Evolutionary conservation across 352 stramenopile genomes (phyloP).

Genomic region (Phytophthora crassamura): DNA sequence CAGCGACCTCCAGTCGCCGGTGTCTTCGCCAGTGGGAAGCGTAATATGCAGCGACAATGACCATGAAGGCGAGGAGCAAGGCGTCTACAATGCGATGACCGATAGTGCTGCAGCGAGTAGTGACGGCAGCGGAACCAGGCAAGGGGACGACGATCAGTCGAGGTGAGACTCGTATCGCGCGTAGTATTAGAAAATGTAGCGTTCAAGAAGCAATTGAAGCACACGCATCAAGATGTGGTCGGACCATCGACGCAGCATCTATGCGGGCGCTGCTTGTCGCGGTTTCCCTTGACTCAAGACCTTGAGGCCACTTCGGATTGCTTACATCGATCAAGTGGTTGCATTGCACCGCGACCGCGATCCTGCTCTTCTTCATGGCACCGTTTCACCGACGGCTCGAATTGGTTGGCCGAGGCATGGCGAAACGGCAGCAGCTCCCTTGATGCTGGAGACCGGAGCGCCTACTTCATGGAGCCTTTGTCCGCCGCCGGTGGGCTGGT

Average conservation of each 20-base stretch:
- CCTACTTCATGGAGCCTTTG: slow-evolving; percentile 37
- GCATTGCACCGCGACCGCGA: too few relatives aligned
- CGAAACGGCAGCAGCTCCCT: slow-evolving; percentile 15
- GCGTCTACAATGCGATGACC: slow-evolving; percentile 6
- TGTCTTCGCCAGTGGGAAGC: neutral
- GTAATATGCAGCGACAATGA: neutral
- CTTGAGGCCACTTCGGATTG: too few relatives aligned
- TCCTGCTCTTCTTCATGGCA: neutral
- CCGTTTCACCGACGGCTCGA: slow-evolving; percentile 13
- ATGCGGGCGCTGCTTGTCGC: too few relatives aligned
- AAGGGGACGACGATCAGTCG: neutral
- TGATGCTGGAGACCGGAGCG: neutral
- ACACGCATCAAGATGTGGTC: too few relatives aligned
- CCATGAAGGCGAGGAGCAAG: too few relatives aligned
- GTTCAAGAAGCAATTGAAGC: too few relatives aligned
- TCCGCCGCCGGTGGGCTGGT: slow-evolving; percentile 10
- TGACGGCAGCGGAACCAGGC: too few relatives aligned
- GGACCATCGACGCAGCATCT: too few relatives aligned
- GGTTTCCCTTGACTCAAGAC: too few relatives aligned
- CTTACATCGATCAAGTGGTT: too few relatives aligned
- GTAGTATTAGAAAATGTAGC: too few relatives aligned
- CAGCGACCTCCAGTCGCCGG: slow-evolving; percentile 15
- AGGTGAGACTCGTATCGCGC: neutral
- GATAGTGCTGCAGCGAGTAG: neutral
- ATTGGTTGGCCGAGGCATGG: slow-evolving; percentile 12